Base-by-base conservation (phyloP, 2,329 filamentous ascomycete genomes). In the Sporothrix brunneoviolacea region DNA sequence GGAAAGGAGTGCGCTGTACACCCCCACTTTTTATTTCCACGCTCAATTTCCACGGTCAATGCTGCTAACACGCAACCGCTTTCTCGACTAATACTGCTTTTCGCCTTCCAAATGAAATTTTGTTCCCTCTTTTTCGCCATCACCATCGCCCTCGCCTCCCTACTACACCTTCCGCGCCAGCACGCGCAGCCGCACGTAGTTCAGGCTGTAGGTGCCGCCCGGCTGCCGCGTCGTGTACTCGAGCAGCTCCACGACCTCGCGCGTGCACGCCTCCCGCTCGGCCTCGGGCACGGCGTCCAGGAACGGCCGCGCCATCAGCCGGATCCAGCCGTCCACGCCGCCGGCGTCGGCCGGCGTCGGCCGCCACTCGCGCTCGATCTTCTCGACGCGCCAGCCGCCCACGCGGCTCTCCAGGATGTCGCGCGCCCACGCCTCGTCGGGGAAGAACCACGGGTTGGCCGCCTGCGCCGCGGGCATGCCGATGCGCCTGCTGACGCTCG, bases 401-500 rank as follows among this genome's bases (percentile, higher is more conserved):
- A 71, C 70, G 43, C 67, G 64, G 19, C 69, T 61, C 54, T 75
- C 67, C 53, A 71, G 59, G 35, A 69, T 61, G 33, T 62, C 55
- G 28, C 57, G 64, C 62, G 79, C 74, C 81, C 81, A 84, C 0
- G 56, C 62, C 59, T 82, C 80, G 55, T 83, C 80, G 0, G 84
- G 82, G 62, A 88, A 88, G 64, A 85, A 88, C 84, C 84, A 88
- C 4, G 84, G 84, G 54, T 76, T 75, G 0, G 68, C 70, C 13
- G 70, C 72, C 18, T 68, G 54, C 0, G 77, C 77, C 9, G 67
- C 64, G n/a, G 67, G 59, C 2, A 83, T 56, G 0, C 77, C 69
- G 0, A 81, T 61, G 1, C 78, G 74, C 2, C 74, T 70, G 15
- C 71, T 64, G 1, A 84, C 67, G 2, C 75, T 75, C 15, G 71